Evolutionary conservation across 805 yeast genomes (phyloP).

Genomic region (Hanseniaspora lindneri): DNA sequence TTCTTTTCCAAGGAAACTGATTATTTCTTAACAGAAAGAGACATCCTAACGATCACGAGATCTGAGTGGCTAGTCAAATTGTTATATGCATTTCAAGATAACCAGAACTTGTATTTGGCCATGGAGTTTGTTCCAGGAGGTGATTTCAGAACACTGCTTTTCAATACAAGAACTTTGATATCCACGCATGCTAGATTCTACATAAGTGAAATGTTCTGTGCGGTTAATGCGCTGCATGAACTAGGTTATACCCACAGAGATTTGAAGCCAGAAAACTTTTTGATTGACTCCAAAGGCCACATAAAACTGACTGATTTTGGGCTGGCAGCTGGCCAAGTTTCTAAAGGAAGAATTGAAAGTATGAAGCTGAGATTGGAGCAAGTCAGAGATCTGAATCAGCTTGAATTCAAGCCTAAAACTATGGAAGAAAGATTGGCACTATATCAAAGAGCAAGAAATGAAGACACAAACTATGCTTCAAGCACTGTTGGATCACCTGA

Average conservation of each 20-base stretch:
- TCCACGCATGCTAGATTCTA: conserved; percentile 95
- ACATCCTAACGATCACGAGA: conserved; percentile 88
- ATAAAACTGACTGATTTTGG: conserved; percentile 94
- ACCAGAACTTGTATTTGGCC: conserved; percentile 79
- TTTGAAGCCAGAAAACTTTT: conserved; percentile 85
- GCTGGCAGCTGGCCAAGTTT: conserved; percentile 89
- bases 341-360: conserved; percentile 83
- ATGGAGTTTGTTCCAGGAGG: conserved; percentile 99
- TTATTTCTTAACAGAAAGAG: conserved; percentile 92
- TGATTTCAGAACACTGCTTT: conserved; percentile 85
- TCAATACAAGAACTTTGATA: conserved; percentile 82
- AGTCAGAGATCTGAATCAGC: conserved; percentile 64
- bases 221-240: conserved; percentile 86
- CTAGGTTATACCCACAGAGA: conserved; percentile 95
- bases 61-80: conserved; percentile 93
- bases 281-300: conserved; percentile 83
- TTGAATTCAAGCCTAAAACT: conserved; percentile 53
- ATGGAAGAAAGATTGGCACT: conserved; percentile 77
- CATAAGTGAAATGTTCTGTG: conserved; percentile 89
- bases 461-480: conserved; percentile 75
- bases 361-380: conserved; percentile 61
- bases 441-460: conserved; percentile 64
- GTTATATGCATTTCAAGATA: conserved; percentile 88
- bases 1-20: conserved; percentile 88
- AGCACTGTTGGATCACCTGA: conserved; percentile 98